Evolutionary conservation across 805 yeast genomes (phyloP).

Genomic region (Nakazawaea peltata): DNA sequence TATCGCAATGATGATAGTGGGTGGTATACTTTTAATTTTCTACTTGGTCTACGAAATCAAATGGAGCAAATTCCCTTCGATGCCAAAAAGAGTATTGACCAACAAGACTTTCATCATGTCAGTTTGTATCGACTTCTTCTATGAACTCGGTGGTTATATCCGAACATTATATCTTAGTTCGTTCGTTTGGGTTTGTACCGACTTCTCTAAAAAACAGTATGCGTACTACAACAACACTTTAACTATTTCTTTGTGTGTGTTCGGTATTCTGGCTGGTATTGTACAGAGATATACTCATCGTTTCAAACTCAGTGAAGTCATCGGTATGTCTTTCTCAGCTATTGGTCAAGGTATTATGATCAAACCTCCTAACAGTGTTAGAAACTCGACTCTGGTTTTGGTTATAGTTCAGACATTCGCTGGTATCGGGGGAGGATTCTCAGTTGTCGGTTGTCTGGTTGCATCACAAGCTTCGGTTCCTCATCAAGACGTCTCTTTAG

Average conservation of each 20-base stretch:
- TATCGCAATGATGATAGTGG: slow-evolving; percentile 33
- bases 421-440: slow-evolving; percentile 71
- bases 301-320: slow-evolving; percentile 34
- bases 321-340: slow-evolving; percentile 47
- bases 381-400: slow-evolving; percentile 42
- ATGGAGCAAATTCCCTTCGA: slow-evolving; percentile 37
- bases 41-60: not conserved
- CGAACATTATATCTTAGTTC: slow-evolving; percentile 65
- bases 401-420: slow-evolving; percentile 57
- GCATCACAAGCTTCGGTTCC: slow-evolving; percentile 49
- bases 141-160: slow-evolving; percentile 59
- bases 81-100: slow-evolving; percentile 48
- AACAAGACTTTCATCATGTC: slow-evolving; percentile 69
- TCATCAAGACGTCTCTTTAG: slow-evolving; percentile 60
- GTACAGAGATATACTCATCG: slow-evolving; percentile 22
- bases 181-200: slow-evolving; percentile 47
- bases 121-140: slow-evolving; percentile 45
- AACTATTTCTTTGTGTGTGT: slow-evolving; percentile 28
- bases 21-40: slow-evolving; percentile 22
- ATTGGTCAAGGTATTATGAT: slow-evolving; percentile 54
- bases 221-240: slow-evolving; percentile 58
- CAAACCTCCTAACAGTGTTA: too few relatives aligned
- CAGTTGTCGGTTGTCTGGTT: slow-evolving; percentile 57
- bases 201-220: slow-evolving; percentile 64
- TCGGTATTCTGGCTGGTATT: slow-evolving; percentile 41